phyloP scores from a whole-genome alignment of 2,329 filamentous ascomycete genomes.

The Colletotrichum endophyticum region DNA sequence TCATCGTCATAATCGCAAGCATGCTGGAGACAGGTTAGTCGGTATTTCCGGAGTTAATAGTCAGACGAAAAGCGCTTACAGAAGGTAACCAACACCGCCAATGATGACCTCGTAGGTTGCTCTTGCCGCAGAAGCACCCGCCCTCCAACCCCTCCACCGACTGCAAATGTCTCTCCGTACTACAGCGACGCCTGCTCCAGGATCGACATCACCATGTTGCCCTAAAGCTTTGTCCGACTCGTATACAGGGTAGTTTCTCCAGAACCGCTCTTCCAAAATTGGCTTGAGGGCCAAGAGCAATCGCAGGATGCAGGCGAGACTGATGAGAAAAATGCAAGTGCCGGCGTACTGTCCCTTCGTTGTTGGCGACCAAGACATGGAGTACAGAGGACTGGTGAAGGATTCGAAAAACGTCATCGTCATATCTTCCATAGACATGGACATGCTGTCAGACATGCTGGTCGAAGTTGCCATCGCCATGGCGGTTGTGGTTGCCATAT shows the following conservation, averaged over 20 bases:
- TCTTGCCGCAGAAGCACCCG: conserved; percentile 11
- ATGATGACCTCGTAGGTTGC: conserved; percentile 48
- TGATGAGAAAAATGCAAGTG: conserved; percentile 89
- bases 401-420: conserved; percentile 64
- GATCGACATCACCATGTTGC: not conserved
- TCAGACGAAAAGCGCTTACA: conserved; percentile 64
- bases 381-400: conserved; percentile 57
- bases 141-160: conserved; percentile 20
- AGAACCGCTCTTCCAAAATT: conserved; percentile 60
- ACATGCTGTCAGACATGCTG: not conserved
- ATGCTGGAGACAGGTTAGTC: conserved; percentile 60
- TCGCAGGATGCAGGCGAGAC: conserved; percentile 74
- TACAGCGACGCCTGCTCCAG: not conserved
- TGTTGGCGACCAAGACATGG: conserved; percentile 74
- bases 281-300: conserved; percentile 75
- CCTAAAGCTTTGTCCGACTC: not conserved
- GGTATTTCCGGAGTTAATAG: not conserved
- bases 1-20: conserved; percentile 90
- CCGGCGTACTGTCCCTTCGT: conserved; percentile 77
- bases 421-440: conserved; percentile 38
- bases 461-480: conserved; percentile 10
- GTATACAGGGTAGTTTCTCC: conserved; percentile 2
- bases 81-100: conserved; percentile 78
- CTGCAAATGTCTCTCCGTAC: not conserved
- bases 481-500: not conserved